Base-by-base conservation (phyloP, 352 stramenopile species). In the Peronospora farinosa region DNA sequence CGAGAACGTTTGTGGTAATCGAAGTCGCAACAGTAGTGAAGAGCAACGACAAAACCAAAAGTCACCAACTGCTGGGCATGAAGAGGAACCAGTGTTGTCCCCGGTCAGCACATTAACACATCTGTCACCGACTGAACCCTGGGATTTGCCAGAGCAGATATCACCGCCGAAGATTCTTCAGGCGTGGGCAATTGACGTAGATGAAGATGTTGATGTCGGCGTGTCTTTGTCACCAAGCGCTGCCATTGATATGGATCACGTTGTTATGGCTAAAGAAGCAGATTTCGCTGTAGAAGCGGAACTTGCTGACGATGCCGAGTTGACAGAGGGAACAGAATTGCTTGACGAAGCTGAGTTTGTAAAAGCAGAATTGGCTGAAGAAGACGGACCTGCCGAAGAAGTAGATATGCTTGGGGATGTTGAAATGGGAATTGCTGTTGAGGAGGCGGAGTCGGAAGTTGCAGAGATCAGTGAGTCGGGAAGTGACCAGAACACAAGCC, bases 351-450 rank as follows among this genome's bases (percentile, higher is more conserved):
- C 7, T 21, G 15, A 19, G n/a, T n/a, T 12, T 15, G 23, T 23
- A 30, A 45, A 52, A 11, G 50, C 15, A 25, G 40, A 53, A 16
- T 9, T 54, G 4, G 42, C 35, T 21, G 47, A 66, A 39, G 47
- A 69, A 32, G 33, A 33, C 19, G 51, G 53, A 1, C 7, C 53
- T 5, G 56, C 28, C 40, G 50, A 62, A 51, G 54, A 60, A 40
- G 46, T 25, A 10, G 53, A 62, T 1, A 54, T 68, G 48, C 54
- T 80, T 40, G 64, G 60, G 21, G 57, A 74, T 51, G 55, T 69
- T 8, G 66, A 64, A 27, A 45, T 74, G 43, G 66, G 65, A 1
- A 58, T 66, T 40, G 59, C 55, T 50, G 37, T 58, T 25, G 63
- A 65, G 8, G 63, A 67, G 27, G 56, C 33, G 7, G 40, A 55